phyloP scores from a whole-genome alignment of 805 yeast genomes.

The Lipomyces yamadae region DNA sequence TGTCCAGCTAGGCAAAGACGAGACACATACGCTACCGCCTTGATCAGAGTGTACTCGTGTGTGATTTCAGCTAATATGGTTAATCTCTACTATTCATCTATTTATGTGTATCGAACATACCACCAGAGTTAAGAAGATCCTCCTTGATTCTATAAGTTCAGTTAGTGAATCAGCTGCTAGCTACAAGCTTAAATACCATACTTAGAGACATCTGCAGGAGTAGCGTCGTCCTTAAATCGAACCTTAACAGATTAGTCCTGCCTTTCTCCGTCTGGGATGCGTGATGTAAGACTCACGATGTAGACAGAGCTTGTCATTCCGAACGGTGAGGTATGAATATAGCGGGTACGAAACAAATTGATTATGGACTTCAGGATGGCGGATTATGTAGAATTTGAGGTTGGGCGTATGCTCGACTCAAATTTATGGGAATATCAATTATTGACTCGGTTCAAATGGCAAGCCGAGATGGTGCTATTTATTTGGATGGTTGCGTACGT shows the following conservation, averaged over 20 bases:
- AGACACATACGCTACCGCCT: conserved; percentile 38
- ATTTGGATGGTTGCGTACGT: too few species aligned
- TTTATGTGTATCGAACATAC: conserved; percentile 15
- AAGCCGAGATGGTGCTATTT: too few species aligned
- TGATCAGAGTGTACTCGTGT: conserved; percentile 40
- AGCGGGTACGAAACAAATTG: background rate
- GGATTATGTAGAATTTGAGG: background rate
- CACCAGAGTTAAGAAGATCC: conserved; percentile 36
- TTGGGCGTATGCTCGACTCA: too few species aligned
- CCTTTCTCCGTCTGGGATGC: background rate
- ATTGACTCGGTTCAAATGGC: too few species aligned
- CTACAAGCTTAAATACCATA: conserved; percentile 15
- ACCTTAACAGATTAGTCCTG: conserved; percentile 18
- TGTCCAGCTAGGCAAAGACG: background rate
- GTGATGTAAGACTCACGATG: conserved; percentile 24
- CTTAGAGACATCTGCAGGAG: conserved; percentile 36
- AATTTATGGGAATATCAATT: too few species aligned
- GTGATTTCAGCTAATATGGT: conserved; percentile 31
- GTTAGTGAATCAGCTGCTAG: conserved; percentile 3
- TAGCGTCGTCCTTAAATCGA: conserved; percentile 36
- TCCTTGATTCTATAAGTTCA: conserved; percentile 26
- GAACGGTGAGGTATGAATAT: background rate
- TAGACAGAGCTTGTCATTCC: conserved; percentile 22
- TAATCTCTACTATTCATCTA: background rate
- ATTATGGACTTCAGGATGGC: background rate